Conservation (phyloP, 306 rosid genomes). For the Coriaria nepalensis region DNA sequence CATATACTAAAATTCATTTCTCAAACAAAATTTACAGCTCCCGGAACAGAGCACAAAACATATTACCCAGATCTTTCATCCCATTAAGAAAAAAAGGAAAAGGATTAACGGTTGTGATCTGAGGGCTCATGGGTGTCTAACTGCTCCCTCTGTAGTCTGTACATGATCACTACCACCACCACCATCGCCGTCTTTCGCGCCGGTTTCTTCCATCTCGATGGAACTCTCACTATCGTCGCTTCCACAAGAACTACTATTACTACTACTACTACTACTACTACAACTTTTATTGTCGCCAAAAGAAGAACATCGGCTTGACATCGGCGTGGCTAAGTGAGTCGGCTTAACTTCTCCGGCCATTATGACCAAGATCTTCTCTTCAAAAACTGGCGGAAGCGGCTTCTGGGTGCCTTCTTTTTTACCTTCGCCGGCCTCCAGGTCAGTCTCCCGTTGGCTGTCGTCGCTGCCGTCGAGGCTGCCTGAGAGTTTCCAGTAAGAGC, state of each 20-base stretch:
- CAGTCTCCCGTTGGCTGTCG: slow-evolving; percentile 13
- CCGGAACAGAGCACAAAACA: too few relatives aligned
- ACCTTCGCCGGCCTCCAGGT: slow-evolving; percentile 41
- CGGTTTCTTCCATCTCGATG: slow-evolving; percentile 13
- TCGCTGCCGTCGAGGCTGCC: slow-evolving; percentile 36
- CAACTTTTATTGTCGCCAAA: slow-evolving; percentile 23
- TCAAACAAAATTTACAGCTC: too few relatives aligned
- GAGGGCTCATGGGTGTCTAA: too few relatives aligned
- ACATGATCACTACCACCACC: background rate
- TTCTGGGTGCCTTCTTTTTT: slow-evolving; percentile 23
- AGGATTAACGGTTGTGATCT: too few relatives aligned
- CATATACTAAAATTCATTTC: too few relatives aligned
- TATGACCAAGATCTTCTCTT: slow-evolving; percentile 71
- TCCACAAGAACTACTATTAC: slow-evolving; percentile 31
- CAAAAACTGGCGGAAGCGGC: slow-evolving; percentile 21
- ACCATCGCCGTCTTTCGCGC: background rate
- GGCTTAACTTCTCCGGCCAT: slow-evolving; percentile 89
- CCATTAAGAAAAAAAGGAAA: too few relatives aligned
- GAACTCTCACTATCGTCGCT: slow-evolving; percentile 19
- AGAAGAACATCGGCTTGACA: slow-evolving; percentile 39
- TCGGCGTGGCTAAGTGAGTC: slow-evolving; percentile 71
- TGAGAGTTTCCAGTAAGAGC: slow-evolving; percentile 84
- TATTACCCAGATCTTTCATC: too few relatives aligned
- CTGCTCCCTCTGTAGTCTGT: background rate
- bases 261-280: slow-evolving; percentile 22